Conservation (phyloP, 805 yeast genomes). For the Yamadazyma akitaensis region DNA sequence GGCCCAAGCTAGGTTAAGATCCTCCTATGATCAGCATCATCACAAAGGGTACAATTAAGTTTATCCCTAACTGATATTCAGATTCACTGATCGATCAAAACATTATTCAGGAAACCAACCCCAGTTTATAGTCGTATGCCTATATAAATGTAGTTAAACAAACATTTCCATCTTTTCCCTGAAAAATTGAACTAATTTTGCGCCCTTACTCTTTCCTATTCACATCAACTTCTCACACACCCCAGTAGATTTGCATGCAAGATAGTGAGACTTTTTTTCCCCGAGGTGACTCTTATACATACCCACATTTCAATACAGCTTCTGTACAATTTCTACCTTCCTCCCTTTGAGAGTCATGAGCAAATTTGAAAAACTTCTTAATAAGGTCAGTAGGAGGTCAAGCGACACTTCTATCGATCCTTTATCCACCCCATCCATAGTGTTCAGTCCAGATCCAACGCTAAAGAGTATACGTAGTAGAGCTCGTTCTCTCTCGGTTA, state of each 20-base stretch:
- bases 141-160: no score
- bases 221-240: background rate
- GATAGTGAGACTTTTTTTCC: background rate
- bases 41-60: background rate
- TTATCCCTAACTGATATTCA: no score
- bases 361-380: conserved; percentile 12
- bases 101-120: no score
- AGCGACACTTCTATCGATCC: conserved; percentile 14
- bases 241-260: background rate
- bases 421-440: background rate
- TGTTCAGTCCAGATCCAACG: background rate
- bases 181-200: background rate
- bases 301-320: background rate
- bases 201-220: background rate
- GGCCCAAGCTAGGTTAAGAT: background rate
- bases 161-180: background rate
- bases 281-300: background rate
- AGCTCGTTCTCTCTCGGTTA: conserved; percentile 11
- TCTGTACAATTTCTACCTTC: background rate
- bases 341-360: conserved; percentile 4
- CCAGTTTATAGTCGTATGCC: background rate
- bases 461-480: conserved; percentile 7
- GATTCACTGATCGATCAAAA: no score
- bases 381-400: conserved; percentile 17
- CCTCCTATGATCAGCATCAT: background rate